Base-by-base conservation (phyloP, 2,329 filamentous ascomycete genomes). In the Sporothrix globosa region DNA sequence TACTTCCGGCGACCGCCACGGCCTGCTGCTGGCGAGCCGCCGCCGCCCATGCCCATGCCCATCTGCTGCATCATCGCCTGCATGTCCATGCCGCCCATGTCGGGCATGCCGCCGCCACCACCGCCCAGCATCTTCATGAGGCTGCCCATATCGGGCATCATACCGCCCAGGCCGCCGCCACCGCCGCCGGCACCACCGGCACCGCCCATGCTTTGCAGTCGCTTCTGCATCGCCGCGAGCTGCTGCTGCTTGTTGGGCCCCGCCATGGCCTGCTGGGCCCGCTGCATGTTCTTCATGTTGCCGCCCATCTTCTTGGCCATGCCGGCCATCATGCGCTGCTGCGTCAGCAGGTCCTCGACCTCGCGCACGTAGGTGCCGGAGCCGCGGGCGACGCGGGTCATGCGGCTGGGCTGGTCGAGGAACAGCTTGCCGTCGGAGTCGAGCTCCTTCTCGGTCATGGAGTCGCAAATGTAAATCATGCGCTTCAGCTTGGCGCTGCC, bases 291-390 rank as follows among this genome's bases (percentile, higher is more conserved):
- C 83, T 96, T 96, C 91, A 97, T 97, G 79, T 92, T 94, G 52
- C 94, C 94, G 71, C 96, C 95, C 89, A 99, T 96, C 74, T 96
- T 96, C 89, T 98, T 99, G 65, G 96, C 96, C 93, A 99, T 97
- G 71, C 92, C 92, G 0, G 93, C 92, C 96, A 99, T 99, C 92
- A 98, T 97, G 76, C 92, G 90, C 80, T 98, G 95, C 81, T 99
- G 96, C 0, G 94, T 97, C n/a, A 99, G 87, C 7, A 99, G 84
- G 77, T 99, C 96, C 80, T 99, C 96, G 19, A 99, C 93, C 80
- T 99, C 96, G 30, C 86, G 88, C 2, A 99, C 96, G 52, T 88
- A 92, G 0, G 96, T 98, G 44, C 96, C 96, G 5, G 92, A 96
- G 0, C 96, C 96, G 68, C 90, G 88, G 0, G 96, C 96, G 65